Percentiles rank a stretch among this genome's conserved stretches.
Conservation (phyloP, 352 stramenopile species). For the Pythium folliculosum region DNA sequence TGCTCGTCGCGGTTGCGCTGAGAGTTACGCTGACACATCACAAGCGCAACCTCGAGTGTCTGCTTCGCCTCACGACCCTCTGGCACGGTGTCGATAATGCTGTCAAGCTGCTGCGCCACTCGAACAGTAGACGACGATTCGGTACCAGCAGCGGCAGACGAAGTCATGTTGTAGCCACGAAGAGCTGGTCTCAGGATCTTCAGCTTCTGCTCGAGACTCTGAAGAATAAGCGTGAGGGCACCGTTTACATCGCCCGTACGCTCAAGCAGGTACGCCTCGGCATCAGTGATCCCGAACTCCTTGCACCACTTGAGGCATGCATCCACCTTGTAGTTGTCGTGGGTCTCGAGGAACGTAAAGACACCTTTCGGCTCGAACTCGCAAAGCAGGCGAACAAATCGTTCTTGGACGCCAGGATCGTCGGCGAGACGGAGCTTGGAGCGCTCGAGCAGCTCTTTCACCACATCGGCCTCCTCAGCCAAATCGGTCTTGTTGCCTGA, state of each 20-base stretch:
- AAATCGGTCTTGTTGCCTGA: constrained; percentile 52
- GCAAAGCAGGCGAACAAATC: constrained; percentile 78
- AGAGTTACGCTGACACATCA: constrained; percentile 94
- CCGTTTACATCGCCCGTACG: constrained; percentile 93
- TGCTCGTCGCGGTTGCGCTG: constrained; percentile 85
- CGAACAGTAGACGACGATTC: constrained; percentile 23
- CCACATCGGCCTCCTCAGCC: constrained; percentile 71
- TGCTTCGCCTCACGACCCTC: constrained; percentile 86
- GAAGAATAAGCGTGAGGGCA: constrained; percentile 91
- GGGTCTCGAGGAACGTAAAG: constrained; percentile 80
- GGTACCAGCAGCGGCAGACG: constrained; percentile 33
- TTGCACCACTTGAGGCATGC: constrained; percentile 83
- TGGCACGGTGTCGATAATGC: constrained; percentile 79
- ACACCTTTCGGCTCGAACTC: constrained; percentile 78
- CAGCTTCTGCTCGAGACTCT: constrained; percentile 92
- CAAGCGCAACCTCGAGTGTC: constrained; percentile 89
- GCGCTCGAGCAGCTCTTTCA: constrained; percentile 80
- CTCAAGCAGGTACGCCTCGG: constrained; percentile 92
- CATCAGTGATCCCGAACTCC: constrained; percentile 83
- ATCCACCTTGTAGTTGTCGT: constrained; percentile 89
- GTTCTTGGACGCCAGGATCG: constrained; percentile 79
- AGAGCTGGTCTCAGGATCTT: constrained; percentile 90
- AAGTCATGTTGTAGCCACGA: constrained; percentile 65
- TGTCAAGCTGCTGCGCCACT: constrained; percentile 61
- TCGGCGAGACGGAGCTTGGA: constrained; percentile 83